Evolutionary conservation across 495 filamentous ascomycete genomes (phyloP), one percentile per base, ranked within the genome.

Genomic region (Polyplosphaeria fusca): DNA sequence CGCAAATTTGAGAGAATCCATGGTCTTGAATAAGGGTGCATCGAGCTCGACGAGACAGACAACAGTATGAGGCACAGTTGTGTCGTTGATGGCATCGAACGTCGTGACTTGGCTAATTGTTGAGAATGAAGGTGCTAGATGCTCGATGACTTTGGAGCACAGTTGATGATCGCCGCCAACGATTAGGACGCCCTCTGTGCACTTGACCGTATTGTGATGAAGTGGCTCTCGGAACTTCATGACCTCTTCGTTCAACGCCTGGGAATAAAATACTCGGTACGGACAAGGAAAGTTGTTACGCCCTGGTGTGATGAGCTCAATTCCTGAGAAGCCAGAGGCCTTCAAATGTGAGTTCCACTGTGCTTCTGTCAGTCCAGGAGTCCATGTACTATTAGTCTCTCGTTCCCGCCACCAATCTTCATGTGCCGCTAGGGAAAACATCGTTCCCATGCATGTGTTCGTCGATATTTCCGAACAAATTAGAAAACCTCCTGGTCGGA

Each of bases 41-140:
- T 77, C 71, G 9, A 77, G 63, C 25, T 82, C 80, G 7, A 69
- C 52, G 32, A 83, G 56, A 50, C 65, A 72, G 19, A 82, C 52
- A 1, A 80, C 70, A 0, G 67, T 65, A 16, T 66, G 51, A 59
- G 68, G 37, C 3, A 54, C n/a, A 3, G 50, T 4, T 37, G 24
- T 12, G 14, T 35, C 12, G 12, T 47, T 19, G 3, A 23, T 4
- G 3, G 11, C 28, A 4, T 41, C 25, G 2, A 52, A 20, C 20
- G 16, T 37, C 19, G 9, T 4, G 16, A 52, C 7, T 39, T 4
- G n/a, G 3, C 14, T 19, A 19, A 38, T 16, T 25, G 11, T 12
- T 3, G 20, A 13, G 48, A 9, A 40, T 19, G 16, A n/a, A 13
- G 48, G 12, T 16, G 30, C 39, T 26, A 52, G 19, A n/a, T 3